phyloP scores from a whole-genome alignment of 1,284 basidiomycete species.

The Trametes pubescens region DNA sequence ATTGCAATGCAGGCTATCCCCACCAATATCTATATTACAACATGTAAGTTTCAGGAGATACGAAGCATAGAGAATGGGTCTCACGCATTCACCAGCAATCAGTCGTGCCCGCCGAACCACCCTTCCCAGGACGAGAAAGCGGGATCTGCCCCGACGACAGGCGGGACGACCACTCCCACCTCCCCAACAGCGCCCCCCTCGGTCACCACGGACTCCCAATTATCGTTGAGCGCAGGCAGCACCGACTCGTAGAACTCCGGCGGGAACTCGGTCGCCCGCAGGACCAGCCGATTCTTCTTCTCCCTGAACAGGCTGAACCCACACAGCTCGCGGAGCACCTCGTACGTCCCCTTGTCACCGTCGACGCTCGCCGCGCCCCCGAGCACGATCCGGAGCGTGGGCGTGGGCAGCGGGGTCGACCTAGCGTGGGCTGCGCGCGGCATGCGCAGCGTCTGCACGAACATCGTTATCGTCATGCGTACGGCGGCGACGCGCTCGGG shows the following conservation, averaged over 20 bases:
- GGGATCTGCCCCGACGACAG: too few relatives aligned
- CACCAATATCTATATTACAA: too few relatives aligned
- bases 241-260: background rate
- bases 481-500: background rate
- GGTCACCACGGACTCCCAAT: background rate
- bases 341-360: background rate
- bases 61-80: too few relatives aligned
- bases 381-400: background rate
- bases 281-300: background rate
- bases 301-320: background rate
- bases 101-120: too few relatives aligned
- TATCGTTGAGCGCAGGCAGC: background rate
- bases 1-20: too few relatives aligned
- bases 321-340: background rate
- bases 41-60: too few relatives aligned
- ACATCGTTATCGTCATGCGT: background rate
- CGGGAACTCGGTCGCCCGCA: background rate
- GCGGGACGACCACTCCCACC: background rate
- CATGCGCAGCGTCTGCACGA: background rate
- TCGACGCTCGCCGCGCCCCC: background rate
- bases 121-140: too few relatives aligned
- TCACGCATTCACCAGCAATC: too few relatives aligned
- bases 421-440: background rate
- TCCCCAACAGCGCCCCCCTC: background rate
- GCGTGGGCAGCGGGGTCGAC: background rate